These are phyloP conservation scores for Cetradonia linearis DNA, from an alignment of 495 filamentous ascomycete genomes.

Conservation along the genomic window DNA sequence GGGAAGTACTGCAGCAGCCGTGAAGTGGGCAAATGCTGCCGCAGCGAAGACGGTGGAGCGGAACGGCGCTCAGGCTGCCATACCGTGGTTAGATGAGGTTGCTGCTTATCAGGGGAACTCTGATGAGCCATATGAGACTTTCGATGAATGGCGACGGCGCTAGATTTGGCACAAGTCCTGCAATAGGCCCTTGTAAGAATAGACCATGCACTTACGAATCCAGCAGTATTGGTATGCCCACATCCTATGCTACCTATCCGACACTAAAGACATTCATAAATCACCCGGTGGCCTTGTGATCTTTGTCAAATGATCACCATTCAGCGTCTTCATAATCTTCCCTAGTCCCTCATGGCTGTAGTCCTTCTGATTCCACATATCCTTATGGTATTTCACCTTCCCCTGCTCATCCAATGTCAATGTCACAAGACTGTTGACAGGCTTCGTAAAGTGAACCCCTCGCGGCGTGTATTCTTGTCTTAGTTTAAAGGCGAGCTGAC, in stretches of 20 bases:
- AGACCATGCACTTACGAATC: neutral
- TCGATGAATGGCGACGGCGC: constrained; percentile 7
- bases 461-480: constrained; percentile 38
- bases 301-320: constrained; percentile 38
- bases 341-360: constrained; percentile 42
- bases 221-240: neutral
- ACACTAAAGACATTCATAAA: constrained; percentile 11
- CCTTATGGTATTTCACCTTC: constrained; percentile 42
- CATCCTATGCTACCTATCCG: neutral
- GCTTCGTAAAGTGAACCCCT: constrained; percentile 28
- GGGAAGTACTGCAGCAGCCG: constrained; percentile 47
- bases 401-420: constrained; percentile 34
- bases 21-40: constrained; percentile 60
- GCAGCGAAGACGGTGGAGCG: constrained; percentile 68
- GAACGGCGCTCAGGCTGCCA: constrained; percentile 72
- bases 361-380: constrained; percentile 45
- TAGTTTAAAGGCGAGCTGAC: constrained; percentile 35
- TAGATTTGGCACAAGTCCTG: neutral
- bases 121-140: neutral
- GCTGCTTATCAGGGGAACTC: neutral
- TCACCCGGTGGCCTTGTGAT: constrained; percentile 31
- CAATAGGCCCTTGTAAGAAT: neutral
- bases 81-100: constrained; percentile 75
- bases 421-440: constrained; percentile 34
- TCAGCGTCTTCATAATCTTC: constrained; percentile 39